Evolutionary conservation across 2,329 filamentous ascomycete genomes (phyloP).

Genomic region (Fusarium sp.): DNA sequence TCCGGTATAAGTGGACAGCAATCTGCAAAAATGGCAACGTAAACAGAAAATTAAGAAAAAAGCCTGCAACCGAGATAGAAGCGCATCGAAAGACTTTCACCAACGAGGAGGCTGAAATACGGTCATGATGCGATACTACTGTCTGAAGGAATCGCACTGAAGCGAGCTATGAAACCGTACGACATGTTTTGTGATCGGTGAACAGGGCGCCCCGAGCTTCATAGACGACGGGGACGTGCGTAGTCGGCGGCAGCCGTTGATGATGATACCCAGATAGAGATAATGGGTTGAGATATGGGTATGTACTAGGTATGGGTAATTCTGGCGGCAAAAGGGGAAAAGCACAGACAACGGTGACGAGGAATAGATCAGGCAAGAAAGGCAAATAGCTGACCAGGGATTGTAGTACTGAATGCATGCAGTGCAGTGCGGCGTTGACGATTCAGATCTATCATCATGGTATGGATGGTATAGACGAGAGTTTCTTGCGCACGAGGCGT

Average conservation of each 20-base stretch:
- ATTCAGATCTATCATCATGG: conserved; percentile 25
- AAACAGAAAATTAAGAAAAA: conserved; percentile 33
- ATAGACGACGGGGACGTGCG: conserved; percentile 27
- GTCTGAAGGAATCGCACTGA: background rate
- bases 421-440: conserved; percentile 6
- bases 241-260: conserved; percentile 27
- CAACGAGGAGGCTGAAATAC: background rate
- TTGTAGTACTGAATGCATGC: background rate
- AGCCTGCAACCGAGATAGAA: conserved; percentile 25
- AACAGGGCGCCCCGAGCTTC: conserved; percentile 38
- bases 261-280: conserved; percentile 8
- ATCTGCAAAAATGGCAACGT: conserved; percentile 11
- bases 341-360: conserved; percentile 7
- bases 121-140: background rate
- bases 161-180: conserved; percentile 30
- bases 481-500: no score
- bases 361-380: conserved; percentile 20
- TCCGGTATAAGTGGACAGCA: conserved; percentile 41
- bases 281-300: conserved; percentile 12
- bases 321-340: conserved; percentile 23
- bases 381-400: conserved; percentile 7
- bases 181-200: conserved; percentile 25
- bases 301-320: conserved; percentile 10
- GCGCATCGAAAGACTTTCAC: conserved; percentile 25
- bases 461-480: no score